Base-by-base conservation (phyloP, 2,329 filamentous ascomycete genomes). In the Alternaria brassicae region DNA sequence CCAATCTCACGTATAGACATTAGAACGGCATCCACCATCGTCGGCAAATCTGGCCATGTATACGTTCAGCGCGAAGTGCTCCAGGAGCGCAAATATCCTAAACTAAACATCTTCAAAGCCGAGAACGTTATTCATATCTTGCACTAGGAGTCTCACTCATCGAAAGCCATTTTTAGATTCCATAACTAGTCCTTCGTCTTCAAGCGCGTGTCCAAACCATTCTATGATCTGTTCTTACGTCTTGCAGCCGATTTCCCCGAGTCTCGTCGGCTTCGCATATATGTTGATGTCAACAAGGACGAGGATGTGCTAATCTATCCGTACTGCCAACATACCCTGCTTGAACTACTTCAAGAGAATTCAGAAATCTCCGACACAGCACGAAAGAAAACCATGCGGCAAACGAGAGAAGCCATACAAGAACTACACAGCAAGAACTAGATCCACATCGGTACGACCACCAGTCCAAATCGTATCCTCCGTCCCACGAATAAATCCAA, bases 401-500 rank as follows among this genome's bases (percentile, higher is more conserved):
- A 62, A 41, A 62, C 68, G 47, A 72, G 65, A 69, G 70, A 77
- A 56, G 77, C 75, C 54, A 70, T 80, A 58, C 58, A 71, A 69
- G 72, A 80, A 51, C 66, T 79, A 54, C 75, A 78, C 63, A 55
- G 49, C 41, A 78, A 78, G 66, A 62, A 72, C 60, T 79, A 72
- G 76, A 66, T 77, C 21, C 74, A 78, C 56, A 65, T 72, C 32
- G 73, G 76, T 78, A 77, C 47, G 25, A 56, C 62, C 13, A 63
- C 48, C 13, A 58, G 45, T 62, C 30, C 17, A 56, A 15, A 66
- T 55, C 63, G 15, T 28, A 55, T 55, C 59, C 48, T 56, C 36
- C 32, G 57, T 62, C 8, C 15, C n/a, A n/a, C n/a, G n/a, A 62
- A 15, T 21, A 65, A 50, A 61, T 58, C 3, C 55, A 57, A 60